Base-by-base conservation (phyloP, 164 flowering plant genomes). In the Aristolochia fimbriata region DNA sequence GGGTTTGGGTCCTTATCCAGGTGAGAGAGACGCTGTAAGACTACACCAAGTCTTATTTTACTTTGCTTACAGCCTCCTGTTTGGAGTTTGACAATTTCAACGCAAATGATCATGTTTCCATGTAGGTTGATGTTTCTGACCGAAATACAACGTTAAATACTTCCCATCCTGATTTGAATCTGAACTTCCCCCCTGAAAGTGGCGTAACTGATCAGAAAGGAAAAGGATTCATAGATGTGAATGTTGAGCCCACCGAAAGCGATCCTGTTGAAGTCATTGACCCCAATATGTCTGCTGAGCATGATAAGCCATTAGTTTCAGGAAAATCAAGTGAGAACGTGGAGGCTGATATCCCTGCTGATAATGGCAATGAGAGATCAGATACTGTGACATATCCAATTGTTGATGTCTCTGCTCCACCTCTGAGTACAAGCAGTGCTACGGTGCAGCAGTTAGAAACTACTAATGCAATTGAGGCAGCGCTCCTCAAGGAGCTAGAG, bases 1-100 rank as follows among this genome's bases (percentile, higher is more conserved):
- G 93, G 27, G 83, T 94, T 59, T 94, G 99, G 99, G 97, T 85
- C 62, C 77, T 78, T 8, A 86, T 94, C 30, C 80, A 83, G 86
- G 99, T 91, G 19, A 37, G 19, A 30, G 13, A n/a, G 2, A 20
- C 17, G 25, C 24, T 8, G 21, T 15, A 56, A 37, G 12, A 5
- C 43, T 6, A 7, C 43, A 37, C 8, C 9, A 37, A 10, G 43
- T 37, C 10, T 37, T 37, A 37, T 37, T 37, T 37, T 37, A 37
- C 43, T 54, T 15, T 31, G 27, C 27, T 11, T 30, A 30, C 21
- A 30, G 5, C 43, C n/a, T 52, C 15, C 16, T 52, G 23, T 22
- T 17, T 15, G n/a, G 45, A 4, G 31, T 14, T 30, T 11, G 45
- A 56, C 10, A 25, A 20, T 53, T 53, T 15, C 27, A 8, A 20